Conservation (phyloP, 495 filamentous ascomycete species). For the Hypoxylon fragiforme region DNA sequence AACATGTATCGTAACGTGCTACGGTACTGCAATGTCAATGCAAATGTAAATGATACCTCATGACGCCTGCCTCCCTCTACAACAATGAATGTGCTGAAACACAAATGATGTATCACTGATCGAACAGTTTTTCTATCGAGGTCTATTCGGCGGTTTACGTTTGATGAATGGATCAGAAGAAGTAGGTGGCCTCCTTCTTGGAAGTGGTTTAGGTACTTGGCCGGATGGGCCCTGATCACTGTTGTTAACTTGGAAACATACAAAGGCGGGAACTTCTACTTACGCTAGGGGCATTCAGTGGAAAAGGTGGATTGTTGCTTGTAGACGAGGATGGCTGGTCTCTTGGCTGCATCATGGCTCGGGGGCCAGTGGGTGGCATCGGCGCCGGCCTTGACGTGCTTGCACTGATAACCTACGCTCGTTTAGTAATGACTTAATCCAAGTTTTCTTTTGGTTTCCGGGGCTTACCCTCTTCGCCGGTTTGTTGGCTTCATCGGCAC, state of each 20-base stretch:
- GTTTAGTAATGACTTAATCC: conserved; percentile 10
- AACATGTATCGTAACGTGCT: not conserved
- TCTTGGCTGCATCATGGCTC: conserved; percentile 26
- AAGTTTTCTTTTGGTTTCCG: not conserved
- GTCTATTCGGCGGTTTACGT: conserved; percentile 43
- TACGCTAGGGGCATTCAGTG: conserved; percentile 31
- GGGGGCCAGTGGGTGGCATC: conserved; percentile 32
- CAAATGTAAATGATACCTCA: not conserved
- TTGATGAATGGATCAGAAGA: conserved; percentile 49
- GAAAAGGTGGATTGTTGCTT: conserved; percentile 4
- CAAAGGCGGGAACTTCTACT: not conserved
- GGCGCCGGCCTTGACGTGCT: conserved; percentile 19
- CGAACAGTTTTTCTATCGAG: conserved; percentile 12
- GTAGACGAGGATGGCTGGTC: conserved; percentile 20
- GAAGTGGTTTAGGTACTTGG: conserved; percentile 29
- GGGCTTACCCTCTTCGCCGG: conserved; percentile 43
- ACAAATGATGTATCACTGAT: not conserved
- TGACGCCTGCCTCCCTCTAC: not conserved
- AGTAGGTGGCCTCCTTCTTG: conserved; percentile 34
- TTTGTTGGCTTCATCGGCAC: conserved; percentile 24
- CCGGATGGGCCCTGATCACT: conserved; percentile 26
- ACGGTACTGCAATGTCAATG: conserved; percentile 11
- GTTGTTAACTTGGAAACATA: conserved; percentile 14
- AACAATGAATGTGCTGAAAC: not conserved
- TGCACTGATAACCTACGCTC: conserved; percentile 23